Evolutionary conservation across 768 basidiomycete genomes (phyloP).

Genomic region (Harrya chromipes): DNA sequence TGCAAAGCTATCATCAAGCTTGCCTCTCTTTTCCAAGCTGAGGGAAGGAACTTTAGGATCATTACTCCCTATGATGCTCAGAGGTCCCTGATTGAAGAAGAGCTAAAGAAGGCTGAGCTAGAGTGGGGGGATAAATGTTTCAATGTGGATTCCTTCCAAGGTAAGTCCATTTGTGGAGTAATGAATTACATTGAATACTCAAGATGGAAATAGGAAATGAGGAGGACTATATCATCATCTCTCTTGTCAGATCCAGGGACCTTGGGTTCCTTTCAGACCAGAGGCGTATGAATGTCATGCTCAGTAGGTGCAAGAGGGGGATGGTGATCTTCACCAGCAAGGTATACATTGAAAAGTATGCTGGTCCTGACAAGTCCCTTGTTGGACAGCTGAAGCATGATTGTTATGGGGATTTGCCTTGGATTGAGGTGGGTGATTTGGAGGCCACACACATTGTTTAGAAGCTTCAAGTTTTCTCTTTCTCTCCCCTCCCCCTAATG

Average conservation of each 20-base stretch:
- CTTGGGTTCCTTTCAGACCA: constrained; percentile 67
- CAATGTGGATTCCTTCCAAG: constrained; percentile 81
- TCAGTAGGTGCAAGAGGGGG: constrained; percentile 71
- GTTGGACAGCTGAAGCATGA: constrained; percentile 37
- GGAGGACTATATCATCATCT: constrained; percentile 72
- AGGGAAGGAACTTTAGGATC: constrained; percentile 52
- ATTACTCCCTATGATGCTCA: constrained; percentile 85
- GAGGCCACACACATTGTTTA: constrained; percentile 16
- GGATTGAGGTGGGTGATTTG: constrained; percentile 36
- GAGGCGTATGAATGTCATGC: constrained; percentile 84
- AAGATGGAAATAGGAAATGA: constrained; percentile 63
- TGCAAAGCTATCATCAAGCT: constrained; percentile 52
- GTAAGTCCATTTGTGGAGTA: constrained; percentile 34
- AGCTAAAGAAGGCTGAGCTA: constrained; percentile 48
- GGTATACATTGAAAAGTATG: constrained; percentile 56
- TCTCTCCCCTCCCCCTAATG: background rate
- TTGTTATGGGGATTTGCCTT: constrained; percentile 33
- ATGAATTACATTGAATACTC: background rate
- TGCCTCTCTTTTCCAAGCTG: constrained; percentile 52
- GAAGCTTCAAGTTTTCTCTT: background rate
- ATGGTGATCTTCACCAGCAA: constrained; percentile 73
- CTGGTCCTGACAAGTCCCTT: constrained; percentile 44
- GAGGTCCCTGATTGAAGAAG: constrained; percentile 52
- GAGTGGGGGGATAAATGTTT: constrained; percentile 68
- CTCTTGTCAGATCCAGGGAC: constrained; percentile 58